Conservation (phyloP, 2,329 filamentous ascomycete genomes). For the Cucurbitaria berberidis region DNA sequence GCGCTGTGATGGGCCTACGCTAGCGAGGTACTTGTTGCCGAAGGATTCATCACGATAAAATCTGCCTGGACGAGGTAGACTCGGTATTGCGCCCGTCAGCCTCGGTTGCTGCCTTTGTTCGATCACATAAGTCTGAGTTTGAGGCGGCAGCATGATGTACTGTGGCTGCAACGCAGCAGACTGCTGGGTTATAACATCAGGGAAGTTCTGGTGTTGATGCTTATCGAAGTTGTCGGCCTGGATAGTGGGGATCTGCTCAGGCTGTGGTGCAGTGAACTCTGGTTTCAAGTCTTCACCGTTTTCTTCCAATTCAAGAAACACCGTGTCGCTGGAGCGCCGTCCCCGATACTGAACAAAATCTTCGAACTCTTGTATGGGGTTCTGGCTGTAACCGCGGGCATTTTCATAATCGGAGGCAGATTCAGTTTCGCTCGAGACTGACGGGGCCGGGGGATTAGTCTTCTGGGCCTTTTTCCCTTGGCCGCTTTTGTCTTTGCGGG, state of each 20-base stretch:
- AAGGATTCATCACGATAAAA: neutral
- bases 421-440: neutral
- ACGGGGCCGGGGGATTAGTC: neutral
- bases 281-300: neutral
- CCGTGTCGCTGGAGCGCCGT: neutral
- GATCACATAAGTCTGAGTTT: neutral
- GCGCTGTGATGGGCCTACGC: neutral
- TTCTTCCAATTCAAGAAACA: neutral
- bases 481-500: neutral
- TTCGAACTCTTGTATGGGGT: neutral
- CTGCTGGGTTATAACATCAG: neutral
- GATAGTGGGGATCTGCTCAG: neutral
- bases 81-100: neutral
- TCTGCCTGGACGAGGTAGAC: neutral
- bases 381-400: neutral
- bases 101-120: neutral
- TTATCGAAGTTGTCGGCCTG: neutral
- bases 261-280: neutral
- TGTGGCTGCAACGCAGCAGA: neutral
- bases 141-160: neutral
- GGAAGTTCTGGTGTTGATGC: neutral
- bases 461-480: neutral
- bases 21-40: neutral
- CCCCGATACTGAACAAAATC: neutral
- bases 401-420: neutral